Evolutionary conservation across 2,329 filamentous ascomycete species (phyloP), one percentile per base, ranked within the genome.

Genomic region (Cercospora zeina): DNA sequence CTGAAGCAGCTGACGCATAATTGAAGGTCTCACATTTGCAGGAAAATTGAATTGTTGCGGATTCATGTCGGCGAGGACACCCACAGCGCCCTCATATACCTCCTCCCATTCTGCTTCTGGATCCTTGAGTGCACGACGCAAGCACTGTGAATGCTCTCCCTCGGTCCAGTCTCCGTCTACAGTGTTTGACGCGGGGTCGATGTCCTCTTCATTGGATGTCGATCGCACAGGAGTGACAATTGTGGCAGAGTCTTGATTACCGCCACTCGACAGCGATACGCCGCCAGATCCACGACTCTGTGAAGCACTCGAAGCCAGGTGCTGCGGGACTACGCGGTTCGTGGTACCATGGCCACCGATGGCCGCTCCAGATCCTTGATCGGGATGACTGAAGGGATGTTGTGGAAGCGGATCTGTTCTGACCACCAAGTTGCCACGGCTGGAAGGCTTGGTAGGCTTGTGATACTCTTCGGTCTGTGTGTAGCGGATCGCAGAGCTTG

Each of bases 31-130:
- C 64, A 73, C 71, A 33, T 69, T 68, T 33, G 61, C 62, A 19
- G 64, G 61, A 65, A 72, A 65, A 55, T 62, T 54, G 49, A 67
- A 71, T 24, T 66, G 50, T 21, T 72, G 68, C n/a, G 71, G 69
- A 58, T 73, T 73, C 10, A 72, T 55, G n/a, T 58, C 54, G 10
- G 60, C 62, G 27, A 72, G 58, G 11, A 66, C 54, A 8, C 62
- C 58, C 36, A 64, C 31, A 1, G 69, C 67, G 30, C 68, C 70
- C 1, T 58, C 24, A 45, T 63, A 70, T 7, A 66, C 62, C 45
- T 70, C 67, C 19, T 65, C 57, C 58, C 70, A 69, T 3, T 64
- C 47, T 58, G 63, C 61, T 11, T 39, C 51, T 8, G 54, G 58
- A 47, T 68, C 63, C 34, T 66, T 67, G 30, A 68, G 60, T 3